Percentiles rank a stretch among this genome's conserved stretches.
These are phyloP conservation scores for Prunus mira DNA, from an alignment of 306 rosid species.

Conservation along the genomic window DNA sequence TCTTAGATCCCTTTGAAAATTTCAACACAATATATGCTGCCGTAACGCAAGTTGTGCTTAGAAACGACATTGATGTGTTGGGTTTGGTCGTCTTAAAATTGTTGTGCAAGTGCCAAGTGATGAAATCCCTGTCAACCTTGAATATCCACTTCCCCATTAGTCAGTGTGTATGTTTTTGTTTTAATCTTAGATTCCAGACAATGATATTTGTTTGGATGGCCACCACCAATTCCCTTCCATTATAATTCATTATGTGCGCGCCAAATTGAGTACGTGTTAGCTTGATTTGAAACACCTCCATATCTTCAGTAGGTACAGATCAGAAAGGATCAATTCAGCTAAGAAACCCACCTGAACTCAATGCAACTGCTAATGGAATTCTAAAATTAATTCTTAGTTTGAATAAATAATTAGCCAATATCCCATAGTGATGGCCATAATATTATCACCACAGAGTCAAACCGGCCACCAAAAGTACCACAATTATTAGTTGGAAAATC, in stretches of 20 bases:
- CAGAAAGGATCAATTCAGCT: neutral
- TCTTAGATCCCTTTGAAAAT: neutral
- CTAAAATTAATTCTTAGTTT: neutral
- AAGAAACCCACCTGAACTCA: neutral
- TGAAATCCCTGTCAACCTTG: conserved; percentile 14
- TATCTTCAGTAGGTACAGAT: neutral
- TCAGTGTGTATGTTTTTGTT: neutral
- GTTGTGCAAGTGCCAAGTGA: neutral
- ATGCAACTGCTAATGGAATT: neutral
- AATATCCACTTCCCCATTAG: conserved; percentile 10
- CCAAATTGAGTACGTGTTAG: neutral
- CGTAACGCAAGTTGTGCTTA: conserved; percentile 30
- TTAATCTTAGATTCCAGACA: conserved; percentile 14
- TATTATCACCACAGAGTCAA: neutral
- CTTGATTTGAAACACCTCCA: neutral
- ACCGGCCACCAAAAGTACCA: conserved; percentile 5
- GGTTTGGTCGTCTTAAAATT: neutral
- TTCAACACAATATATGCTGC: conserved; percentile 22
- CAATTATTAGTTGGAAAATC: neutral
- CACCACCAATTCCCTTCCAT: neutral
- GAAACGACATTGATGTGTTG: conserved; percentile 20
- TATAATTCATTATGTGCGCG: neutral
- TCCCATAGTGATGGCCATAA: neutral
- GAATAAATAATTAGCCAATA: neutral
- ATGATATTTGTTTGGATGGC: conserved; percentile 15